phyloP scores from a whole-genome alignment of 202 grass and related monocot genomes.

The Musa balbisiana region DNA sequence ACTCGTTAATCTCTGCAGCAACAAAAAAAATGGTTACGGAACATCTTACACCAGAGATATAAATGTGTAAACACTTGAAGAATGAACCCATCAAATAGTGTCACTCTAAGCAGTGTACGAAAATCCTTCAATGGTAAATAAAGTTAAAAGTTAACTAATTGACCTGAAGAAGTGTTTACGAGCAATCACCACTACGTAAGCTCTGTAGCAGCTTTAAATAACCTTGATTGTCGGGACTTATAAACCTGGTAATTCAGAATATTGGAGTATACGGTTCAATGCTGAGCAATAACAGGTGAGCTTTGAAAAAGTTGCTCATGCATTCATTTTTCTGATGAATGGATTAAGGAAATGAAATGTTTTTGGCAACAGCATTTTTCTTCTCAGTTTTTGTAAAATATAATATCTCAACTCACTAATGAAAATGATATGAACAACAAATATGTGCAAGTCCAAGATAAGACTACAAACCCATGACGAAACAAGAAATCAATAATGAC shows the following conservation, averaged over 20 bases:
- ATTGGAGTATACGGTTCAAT: constrained; percentile 4
- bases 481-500: constrained; percentile 78
- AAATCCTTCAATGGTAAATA: not conserved
- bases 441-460: constrained; percentile 1
- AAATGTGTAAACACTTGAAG: too few relatives aligned
- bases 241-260: constrained; percentile 34
- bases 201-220: constrained; percentile 64
- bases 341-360: too few relatives aligned
- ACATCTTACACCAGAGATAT: too few relatives aligned
- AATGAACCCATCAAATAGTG: not conserved
- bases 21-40: too few relatives aligned
- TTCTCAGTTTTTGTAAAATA: not conserved
- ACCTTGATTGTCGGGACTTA: constrained; percentile 48
- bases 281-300: constrained; percentile 5
- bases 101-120: not conserved
- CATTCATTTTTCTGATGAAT: too few relatives aligned
- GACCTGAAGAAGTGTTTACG: constrained; percentile 26
- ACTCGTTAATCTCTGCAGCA: too few relatives aligned
- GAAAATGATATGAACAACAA: not conserved
- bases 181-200: constrained; percentile 77
- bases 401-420: not conserved
- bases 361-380: too few relatives aligned
- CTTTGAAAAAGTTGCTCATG: too few relatives aligned
- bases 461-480: constrained; percentile 58
- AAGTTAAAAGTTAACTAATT: not conserved